Evolutionary conservation across 2,329 filamentous ascomycete genomes (phyloP).

Genomic region (Clonostachys rhizophaga): DNA sequence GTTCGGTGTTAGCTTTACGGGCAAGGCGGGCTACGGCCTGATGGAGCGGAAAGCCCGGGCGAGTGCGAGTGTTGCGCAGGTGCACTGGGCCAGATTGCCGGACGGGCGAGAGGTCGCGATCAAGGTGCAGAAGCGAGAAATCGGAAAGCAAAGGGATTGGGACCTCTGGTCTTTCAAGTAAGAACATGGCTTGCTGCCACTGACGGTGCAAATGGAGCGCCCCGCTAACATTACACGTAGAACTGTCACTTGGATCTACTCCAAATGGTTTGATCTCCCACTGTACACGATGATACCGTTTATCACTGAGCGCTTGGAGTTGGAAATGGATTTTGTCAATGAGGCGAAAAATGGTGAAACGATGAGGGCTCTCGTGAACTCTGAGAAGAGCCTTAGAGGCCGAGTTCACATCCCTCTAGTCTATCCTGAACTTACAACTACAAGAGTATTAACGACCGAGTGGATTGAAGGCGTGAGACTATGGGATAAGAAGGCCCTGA

Average conservation of each 20-base stretch:
- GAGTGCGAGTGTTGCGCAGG: conserved; percentile 91
- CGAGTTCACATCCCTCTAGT: conserved; percentile 86
- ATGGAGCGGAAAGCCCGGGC: conserved; percentile 60
- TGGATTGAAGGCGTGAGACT: conserved; percentile 95
- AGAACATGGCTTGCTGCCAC: conserved; percentile 8
- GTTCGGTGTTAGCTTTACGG: conserved; percentile 80
- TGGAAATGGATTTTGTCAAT: conserved; percentile 92
- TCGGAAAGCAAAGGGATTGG: conserved; percentile 85
- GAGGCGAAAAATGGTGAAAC: conserved; percentile 84
- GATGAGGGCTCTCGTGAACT: conserved; percentile 73
- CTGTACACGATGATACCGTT: conserved; percentile 88
- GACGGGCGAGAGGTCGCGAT: conserved; percentile 92
- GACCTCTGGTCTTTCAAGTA: conserved; percentile 94
- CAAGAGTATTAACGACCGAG: conserved; percentile 85
- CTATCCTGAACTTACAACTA: conserved; percentile 77
- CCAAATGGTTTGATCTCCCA: conserved; percentile 87
- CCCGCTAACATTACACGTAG: conserved; percentile 25
- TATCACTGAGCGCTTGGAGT: conserved; percentile 82
- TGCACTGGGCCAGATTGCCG: conserved; percentile 83
- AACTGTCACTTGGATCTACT: conserved; percentile 77
- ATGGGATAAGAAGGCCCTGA: conserved; percentile 86
- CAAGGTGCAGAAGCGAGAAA: conserved; percentile 96
- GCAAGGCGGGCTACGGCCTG: conserved; percentile 62
- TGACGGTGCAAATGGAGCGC: neutral
- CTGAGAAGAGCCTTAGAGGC: conserved; percentile 70